Percentiles rank a stretch among this genome's conserved stretches.
phyloP scores from a whole-genome alignment of 2,329 filamentous ascomycete species.

The Xylaria sp. region DNA sequence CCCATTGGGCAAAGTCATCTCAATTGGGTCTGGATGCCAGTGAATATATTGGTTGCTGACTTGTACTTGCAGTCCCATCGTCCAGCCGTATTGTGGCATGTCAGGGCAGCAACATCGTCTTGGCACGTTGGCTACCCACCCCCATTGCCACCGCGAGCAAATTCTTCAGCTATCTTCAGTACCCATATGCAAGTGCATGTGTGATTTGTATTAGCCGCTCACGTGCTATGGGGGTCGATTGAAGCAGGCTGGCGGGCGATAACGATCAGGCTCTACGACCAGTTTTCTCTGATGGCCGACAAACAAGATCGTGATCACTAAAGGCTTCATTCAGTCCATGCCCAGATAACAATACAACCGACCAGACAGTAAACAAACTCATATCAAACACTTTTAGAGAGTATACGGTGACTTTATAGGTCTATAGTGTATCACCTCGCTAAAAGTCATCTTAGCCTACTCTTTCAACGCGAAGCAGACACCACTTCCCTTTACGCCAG shows the following conservation, averaged over 20 bases:
- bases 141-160: not conserved
- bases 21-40: slow-evolving; percentile 9
- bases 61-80: slow-evolving; percentile 7
- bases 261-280: not conserved
- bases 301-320: not conserved
- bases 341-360: not conserved
- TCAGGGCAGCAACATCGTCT: slow-evolving; percentile 17
- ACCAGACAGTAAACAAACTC: slow-evolving; percentile 4
- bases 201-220: not conserved
- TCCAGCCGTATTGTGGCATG: slow-evolving; percentile 1
- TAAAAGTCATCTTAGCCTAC: not conserved
- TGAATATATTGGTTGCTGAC: slow-evolving; percentile 18
- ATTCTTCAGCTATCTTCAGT: not conserved
- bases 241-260: not conserved
- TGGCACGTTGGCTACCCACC: not conserved
- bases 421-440: not conserved
- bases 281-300: not conserved
- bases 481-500: not conserved
- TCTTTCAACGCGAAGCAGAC: slow-evolving; percentile 17
- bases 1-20: slow-evolving; percentile 11
- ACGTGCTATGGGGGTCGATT: not conserved
- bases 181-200: not conserved
- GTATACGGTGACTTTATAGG: not conserved
- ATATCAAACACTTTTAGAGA: not conserved
- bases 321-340: not conserved